phyloP scores from a whole-genome alignment of 2,329 filamentous ascomycete genomes.

The Fusarium sororula region DNA sequence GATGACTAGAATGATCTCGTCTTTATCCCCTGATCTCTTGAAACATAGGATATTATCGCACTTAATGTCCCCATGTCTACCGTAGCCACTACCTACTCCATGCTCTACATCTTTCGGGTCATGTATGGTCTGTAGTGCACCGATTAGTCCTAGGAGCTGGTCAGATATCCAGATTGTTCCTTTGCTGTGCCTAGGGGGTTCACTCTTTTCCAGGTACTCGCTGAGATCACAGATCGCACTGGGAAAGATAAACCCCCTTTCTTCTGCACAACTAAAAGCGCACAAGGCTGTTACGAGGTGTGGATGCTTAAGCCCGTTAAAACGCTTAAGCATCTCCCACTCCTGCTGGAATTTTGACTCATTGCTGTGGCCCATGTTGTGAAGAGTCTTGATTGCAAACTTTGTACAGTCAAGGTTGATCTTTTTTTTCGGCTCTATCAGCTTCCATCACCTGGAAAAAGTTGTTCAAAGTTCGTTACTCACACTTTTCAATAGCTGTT shows the following conservation, averaged over 20 bases:
- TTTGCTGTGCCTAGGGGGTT: neutral
- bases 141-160: neutral
- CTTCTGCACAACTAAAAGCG: neutral
- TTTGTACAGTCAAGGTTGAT: neutral
- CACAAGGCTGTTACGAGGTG: neutral
- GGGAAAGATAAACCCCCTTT: neutral
- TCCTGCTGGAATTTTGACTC: neutral
- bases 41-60: neutral
- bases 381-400: neutral
- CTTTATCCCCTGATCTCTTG: neutral
- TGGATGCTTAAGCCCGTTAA: neutral
- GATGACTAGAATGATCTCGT: neutral
- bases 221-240: neutral
- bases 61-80: neutral
- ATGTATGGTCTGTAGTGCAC: neutral
- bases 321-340: neutral
- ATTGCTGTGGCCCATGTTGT: neutral
- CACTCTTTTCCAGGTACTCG: neutral
- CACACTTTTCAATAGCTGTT: neutral
- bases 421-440: neutral
- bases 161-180: neutral
- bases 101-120: neutral
- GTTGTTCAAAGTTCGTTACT: neutral
- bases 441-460: accelerated
- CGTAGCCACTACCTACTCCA: neutral